phyloP scores from a whole-genome alignment of 2,329 filamentous ascomycete species.

The Arthrinium puccinioides region DNA sequence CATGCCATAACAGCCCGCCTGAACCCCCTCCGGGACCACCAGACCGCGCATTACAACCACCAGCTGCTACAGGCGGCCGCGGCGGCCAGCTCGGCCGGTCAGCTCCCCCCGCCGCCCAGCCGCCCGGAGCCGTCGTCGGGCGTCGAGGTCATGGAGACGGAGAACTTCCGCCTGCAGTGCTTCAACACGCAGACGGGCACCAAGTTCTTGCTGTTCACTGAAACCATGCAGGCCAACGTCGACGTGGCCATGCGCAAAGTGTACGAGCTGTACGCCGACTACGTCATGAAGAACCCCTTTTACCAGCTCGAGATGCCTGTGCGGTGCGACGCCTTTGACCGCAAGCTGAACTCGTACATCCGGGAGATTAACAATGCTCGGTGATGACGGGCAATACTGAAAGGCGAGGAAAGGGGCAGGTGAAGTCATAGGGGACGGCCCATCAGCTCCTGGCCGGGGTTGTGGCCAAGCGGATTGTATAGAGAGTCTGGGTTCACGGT shows the following conservation, averaged over 20 bases:
- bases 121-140: slow-evolving; percentile 65
- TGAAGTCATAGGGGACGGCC: too few species aligned
- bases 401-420: not conserved
- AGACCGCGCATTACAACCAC: slow-evolving; percentile 8
- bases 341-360: slow-evolving; percentile 74
- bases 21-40: slow-evolving; percentile 41
- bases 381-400: slow-evolving; percentile 27
- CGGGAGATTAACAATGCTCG: slow-evolving; percentile 59
- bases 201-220: slow-evolving; percentile 94
- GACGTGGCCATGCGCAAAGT: slow-evolving; percentile 77
- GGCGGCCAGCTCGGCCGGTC: not conserved
- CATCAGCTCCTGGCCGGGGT: too few species aligned
- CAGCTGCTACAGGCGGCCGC: slow-evolving; percentile 11
- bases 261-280: slow-evolving; percentile 94
- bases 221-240: slow-evolving; percentile 78
- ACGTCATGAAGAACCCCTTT: slow-evolving; percentile 99
- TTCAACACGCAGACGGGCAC: slow-evolving; percentile 91
- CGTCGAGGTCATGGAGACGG: slow-evolving; percentile 86
- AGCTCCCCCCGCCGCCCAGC: slow-evolving; percentile 23
- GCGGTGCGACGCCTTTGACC: slow-evolving; percentile 89
- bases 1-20: slow-evolving; percentile 62
- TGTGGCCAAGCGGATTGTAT: too few species aligned
- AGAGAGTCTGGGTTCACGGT: too few species aligned
- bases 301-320: slow-evolving; percentile 98
- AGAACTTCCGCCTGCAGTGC: slow-evolving; percentile 92